phyloP scores from a whole-genome alignment of 2,329 filamentous ascomycete species.

The Cytospora schulzeri region DNA sequence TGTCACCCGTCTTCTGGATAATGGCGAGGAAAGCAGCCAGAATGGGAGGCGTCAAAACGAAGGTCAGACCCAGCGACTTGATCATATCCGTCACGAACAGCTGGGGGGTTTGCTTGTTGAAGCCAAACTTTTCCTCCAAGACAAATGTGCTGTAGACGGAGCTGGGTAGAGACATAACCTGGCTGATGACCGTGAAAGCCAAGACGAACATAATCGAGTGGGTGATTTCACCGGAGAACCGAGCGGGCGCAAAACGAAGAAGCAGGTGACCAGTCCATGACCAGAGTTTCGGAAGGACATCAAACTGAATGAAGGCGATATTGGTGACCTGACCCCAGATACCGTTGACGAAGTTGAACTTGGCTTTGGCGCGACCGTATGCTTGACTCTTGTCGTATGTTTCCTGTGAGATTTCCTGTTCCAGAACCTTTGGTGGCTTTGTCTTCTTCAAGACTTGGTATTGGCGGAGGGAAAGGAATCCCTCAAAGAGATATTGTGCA shows the following conservation, averaged over 20 bases:
- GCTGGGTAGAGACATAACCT: constrained; percentile 75
- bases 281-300: constrained; percentile 92
- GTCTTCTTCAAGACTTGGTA: constrained; percentile 82
- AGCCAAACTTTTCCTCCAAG: constrained; percentile 93
- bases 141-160: constrained; percentile 94
- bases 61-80: constrained; percentile 82
- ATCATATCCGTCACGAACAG: constrained; percentile 88
- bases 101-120: constrained; percentile 95
- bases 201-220: constrained; percentile 94
- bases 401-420: constrained; percentile 83
- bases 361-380: constrained; percentile 93
- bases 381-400: constrained; percentile 94
- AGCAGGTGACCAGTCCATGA: constrained; percentile 75
- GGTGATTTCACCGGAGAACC: constrained; percentile 88
- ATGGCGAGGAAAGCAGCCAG: constrained; percentile 92
- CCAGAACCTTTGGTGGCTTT: constrained; percentile 81
- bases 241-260: constrained; percentile 70
- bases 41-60: constrained; percentile 82
- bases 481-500: constrained; percentile 87
- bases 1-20: constrained; percentile 87
- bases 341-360: constrained; percentile 79
- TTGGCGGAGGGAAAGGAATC: constrained; percentile 85
- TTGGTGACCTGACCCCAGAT: constrained; percentile 89
- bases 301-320: constrained; percentile 83
- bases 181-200: constrained; percentile 79